Conservation (phyloP, 768 basidiomycete genomes). For the Podaxis sp. region DNA sequence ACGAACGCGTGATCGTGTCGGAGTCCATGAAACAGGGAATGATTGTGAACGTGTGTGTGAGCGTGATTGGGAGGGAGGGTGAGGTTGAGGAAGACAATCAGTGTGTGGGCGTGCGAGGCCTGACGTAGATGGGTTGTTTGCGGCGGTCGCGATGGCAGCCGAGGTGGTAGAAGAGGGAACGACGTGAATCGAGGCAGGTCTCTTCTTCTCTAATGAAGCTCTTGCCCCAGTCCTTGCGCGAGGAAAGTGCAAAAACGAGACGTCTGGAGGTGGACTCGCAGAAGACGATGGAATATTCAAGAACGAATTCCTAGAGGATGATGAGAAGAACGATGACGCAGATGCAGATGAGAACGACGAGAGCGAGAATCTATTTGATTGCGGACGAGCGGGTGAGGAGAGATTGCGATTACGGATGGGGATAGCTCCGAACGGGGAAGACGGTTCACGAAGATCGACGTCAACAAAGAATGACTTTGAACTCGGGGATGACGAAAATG, state of each 20-base stretch:
- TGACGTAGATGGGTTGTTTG: background rate
- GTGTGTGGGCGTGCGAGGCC: background rate
- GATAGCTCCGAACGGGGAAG: conserved; percentile 17
- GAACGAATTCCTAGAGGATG: conserved; percentile 6
- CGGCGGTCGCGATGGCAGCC: background rate
- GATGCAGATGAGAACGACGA: conserved; percentile 22
- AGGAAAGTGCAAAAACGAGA: conserved; percentile 6
- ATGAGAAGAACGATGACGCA: conserved; percentile 22
- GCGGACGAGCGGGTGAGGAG: conserved; percentile 41
- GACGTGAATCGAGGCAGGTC: conserved; percentile 32
- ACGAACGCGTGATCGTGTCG: background rate
- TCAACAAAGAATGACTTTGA: conserved; percentile 45
- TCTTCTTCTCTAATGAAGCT: conserved; percentile 12
- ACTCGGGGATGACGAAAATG: conserved; percentile 38
- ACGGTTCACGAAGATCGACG: conserved; percentile 24
- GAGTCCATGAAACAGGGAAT: background rate
- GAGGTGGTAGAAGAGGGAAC: conserved; percentile 4
- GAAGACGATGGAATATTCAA: background rate
- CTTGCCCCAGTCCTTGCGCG: conserved; percentile 16
- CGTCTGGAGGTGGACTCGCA: conserved; percentile 16
- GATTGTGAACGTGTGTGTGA: background rate
- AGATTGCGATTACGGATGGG: conserved; percentile 34
- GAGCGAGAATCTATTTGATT: conserved; percentile 29
- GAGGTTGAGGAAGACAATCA: background rate
- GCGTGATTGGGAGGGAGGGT: background rate